A percentile compares a stretch with the other conserved stretches of the same genome.
These are phyloP conservation scores for Inga leiocalycina DNA, from an alignment of 306 rosid genomes.

Conservation along the genomic window DNA sequence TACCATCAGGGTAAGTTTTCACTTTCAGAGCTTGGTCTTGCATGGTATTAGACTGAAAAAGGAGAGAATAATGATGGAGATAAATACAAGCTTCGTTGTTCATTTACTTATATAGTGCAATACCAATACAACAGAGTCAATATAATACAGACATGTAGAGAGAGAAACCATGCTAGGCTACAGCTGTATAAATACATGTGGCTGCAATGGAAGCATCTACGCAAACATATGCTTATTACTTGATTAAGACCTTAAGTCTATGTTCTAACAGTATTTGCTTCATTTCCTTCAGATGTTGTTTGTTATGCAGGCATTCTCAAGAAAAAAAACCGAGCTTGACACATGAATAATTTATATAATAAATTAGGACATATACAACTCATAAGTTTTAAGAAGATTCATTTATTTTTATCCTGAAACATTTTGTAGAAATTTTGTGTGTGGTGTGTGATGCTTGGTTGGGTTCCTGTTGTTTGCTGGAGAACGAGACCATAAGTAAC, in stretches of 20 bases:
- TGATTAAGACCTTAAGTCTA: too few species aligned
- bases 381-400: neutral
- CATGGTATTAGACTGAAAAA: neutral
- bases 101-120: neutral
- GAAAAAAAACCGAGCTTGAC: neutral
- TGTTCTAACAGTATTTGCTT: too few species aligned
- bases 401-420: neutral
- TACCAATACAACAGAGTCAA: neutral
- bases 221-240: too few species aligned
- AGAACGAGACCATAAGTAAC: neutral
- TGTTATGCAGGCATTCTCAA: too few species aligned
- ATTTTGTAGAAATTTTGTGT: neutral
- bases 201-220: too few species aligned
- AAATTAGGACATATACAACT: neutral
- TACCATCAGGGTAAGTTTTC: conserved; percentile 41
- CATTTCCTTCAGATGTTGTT: too few species aligned
- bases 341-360: too few species aligned
- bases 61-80: neutral
- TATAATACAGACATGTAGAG: neutral
- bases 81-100: too few species aligned
- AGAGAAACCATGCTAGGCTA: too few species aligned
- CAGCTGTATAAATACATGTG: too few species aligned
- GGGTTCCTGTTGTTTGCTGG: conserved; percentile 1
- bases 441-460: neutral
- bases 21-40: neutral